Conservation (phyloP, 805 yeast species). For the Zygoascus ofunaensis region DNA sequence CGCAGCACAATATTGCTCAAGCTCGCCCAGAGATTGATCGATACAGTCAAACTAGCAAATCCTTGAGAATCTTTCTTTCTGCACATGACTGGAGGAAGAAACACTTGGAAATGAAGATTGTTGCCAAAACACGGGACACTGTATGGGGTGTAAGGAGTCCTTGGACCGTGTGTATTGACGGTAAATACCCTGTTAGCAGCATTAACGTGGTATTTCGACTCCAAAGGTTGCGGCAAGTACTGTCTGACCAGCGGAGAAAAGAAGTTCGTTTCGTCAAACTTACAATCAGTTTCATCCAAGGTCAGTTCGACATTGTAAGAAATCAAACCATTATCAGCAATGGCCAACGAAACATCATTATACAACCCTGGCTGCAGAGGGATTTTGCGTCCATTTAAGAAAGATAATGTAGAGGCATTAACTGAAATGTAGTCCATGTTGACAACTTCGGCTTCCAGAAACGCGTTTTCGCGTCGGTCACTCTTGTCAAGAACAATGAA, state of each 20-base stretch:
- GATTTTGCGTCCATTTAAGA: not conserved
- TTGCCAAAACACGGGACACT: not conserved
- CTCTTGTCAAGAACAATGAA: not conserved
- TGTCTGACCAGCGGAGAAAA: constrained; percentile 14
- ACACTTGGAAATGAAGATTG: constrained; percentile 11
- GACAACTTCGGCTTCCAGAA: not conserved
- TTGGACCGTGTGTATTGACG: constrained; percentile 11
- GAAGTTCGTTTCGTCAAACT: constrained; percentile 2
- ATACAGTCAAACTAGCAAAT: not conserved
- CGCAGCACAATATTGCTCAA: constrained; percentile 62
- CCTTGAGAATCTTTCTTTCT: not conserved
- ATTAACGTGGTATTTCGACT: constrained; percentile 16
- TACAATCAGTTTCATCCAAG: not conserved
- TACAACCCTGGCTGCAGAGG: not conserved
- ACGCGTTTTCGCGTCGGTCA: not conserved
- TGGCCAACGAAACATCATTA: not conserved
- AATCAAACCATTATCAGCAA: constrained; percentile 1
- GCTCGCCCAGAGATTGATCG: constrained; percentile 48
- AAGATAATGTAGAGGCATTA: not conserved
- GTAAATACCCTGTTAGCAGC: constrained; percentile 3
- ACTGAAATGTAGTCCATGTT: not conserved
- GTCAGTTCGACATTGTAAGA: constrained; percentile 1
- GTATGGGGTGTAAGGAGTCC: constrained; percentile 13
- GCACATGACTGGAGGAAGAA: constrained; percentile 6
- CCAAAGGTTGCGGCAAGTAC: constrained; percentile 10